These are phyloP conservation scores for Marchantia polymorpha DNA, from an alignment of 225 moss, liverwort and hornwort species.

Conservation along the genomic window DNA sequence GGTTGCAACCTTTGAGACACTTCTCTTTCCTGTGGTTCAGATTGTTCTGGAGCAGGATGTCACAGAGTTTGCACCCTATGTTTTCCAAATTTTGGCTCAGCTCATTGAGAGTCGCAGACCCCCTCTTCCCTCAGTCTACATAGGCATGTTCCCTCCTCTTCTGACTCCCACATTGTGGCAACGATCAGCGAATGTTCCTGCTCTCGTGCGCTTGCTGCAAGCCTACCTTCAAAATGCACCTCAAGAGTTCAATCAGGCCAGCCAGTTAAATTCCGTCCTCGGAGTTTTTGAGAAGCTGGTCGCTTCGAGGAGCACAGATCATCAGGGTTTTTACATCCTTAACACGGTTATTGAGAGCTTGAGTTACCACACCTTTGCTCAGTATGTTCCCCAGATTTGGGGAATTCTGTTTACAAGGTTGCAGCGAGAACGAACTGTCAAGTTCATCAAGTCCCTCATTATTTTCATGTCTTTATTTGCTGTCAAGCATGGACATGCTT, in stretches of 20 bases:
- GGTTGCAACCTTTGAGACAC: constrained; percentile 65
- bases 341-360: constrained; percentile 96
- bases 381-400: constrained; percentile 82
- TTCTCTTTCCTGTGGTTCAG: constrained; percentile 81
- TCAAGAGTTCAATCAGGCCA: constrained; percentile 76
- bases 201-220: constrained; percentile 90
- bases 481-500: constrained; percentile 75
- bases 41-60: constrained; percentile 76
- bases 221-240: constrained; percentile 91
- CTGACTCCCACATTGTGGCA: constrained; percentile 74
- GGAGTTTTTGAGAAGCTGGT: constrained; percentile 93
- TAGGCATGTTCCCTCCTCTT: constrained; percentile 62
- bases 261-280: constrained; percentile 66
- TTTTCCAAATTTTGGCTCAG: constrained; percentile 93
- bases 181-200: constrained; percentile 94
- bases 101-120: constrained; percentile 74
- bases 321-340: constrained; percentile 92
- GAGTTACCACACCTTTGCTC: constrained; percentile 68
- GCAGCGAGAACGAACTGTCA: constrained; percentile 73
- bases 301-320: constrained; percentile 76
- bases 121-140: constrained; percentile 70
- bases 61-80: constrained; percentile 88
- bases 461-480: constrained; percentile 90
- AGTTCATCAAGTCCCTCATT: constrained; percentile 88
- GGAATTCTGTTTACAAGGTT: constrained; percentile 67